A percentile compares a stretch with the other conserved stretches of the same genome.
These are phyloP conservation scores for Podospora anserina DNA, from an alignment of 495 filamentous ascomycete genomes.

Conservation along the genomic window DNA sequence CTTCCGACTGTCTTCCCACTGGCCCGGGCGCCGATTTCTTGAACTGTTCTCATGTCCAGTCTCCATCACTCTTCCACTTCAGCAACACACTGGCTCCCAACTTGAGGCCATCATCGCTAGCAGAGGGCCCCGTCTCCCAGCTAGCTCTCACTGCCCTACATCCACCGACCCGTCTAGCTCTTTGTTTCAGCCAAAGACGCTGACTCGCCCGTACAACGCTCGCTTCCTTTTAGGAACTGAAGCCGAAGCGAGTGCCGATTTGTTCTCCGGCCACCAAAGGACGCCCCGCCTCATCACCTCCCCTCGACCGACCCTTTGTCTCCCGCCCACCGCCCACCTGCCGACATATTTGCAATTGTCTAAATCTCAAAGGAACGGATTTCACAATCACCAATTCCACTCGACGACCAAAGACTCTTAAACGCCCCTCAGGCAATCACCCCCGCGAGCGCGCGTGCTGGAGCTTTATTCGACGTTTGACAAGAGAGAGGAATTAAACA, in stretches of 20 bases:
- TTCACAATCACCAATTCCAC: not conserved
- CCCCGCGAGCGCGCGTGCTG: not conserved
- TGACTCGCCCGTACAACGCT: slow-evolving; percentile 14
- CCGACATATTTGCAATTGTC: not conserved
- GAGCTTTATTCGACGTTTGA: not conserved
- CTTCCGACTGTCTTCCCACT: not conserved
- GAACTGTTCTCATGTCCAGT: slow-evolving; percentile 17
- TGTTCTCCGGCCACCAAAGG: not conserved
- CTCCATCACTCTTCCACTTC: slow-evolving; percentile 4
- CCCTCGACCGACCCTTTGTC: not conserved
- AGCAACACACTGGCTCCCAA: not conserved
- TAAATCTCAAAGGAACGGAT: not conserved
- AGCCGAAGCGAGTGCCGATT: slow-evolving; percentile 17
- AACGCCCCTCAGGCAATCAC: not conserved
- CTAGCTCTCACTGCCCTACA: not conserved
- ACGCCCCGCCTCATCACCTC: not conserved
- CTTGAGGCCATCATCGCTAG: slow-evolving; percentile 18
- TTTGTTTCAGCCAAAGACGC: slow-evolving; percentile 12
- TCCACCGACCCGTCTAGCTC: not conserved
- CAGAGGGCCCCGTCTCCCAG: not conserved
- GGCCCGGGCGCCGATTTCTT: slow-evolving; percentile 10
- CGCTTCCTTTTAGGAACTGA: not conserved
- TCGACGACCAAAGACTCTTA: not conserved
- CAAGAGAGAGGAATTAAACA: not conserved
- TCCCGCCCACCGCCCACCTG: not conserved